Evolutionary conservation across 2,329 filamentous ascomycete genomes (phyloP).

Genomic region (Neospermospora avenae): DNA sequence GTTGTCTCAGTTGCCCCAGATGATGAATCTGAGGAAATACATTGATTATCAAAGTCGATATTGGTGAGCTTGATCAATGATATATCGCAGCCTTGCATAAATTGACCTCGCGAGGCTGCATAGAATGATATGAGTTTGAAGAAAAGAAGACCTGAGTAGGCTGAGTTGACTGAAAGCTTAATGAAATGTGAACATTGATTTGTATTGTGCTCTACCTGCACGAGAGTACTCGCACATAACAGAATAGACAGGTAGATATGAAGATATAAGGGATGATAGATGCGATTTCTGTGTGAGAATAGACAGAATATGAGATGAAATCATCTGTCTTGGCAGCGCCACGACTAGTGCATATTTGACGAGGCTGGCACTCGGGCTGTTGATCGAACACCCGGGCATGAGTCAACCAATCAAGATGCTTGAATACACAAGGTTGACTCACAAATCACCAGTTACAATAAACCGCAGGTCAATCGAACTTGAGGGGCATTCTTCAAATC

Average conservation of each 20-base stretch:
- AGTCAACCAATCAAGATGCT: background rate
- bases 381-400: too few species aligned
- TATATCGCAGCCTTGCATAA: background rate
- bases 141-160: background rate
- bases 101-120: background rate
- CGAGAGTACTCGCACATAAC: background rate
- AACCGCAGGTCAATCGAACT: background rate
- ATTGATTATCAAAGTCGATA: background rate
- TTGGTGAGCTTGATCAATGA: background rate
- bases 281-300: background rate
- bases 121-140: background rate
- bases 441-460: background rate
- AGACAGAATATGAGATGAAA: background rate
- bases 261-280: background rate
- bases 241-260: background rate
- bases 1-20: background rate
- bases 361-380: background rate
- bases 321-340: background rate
- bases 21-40: background rate
- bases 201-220: background rate
- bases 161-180: background rate
- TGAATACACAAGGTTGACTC: background rate
- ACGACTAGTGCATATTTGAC: background rate
- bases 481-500: background rate
- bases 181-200: background rate